phyloP scores from a whole-genome alignment of 2,329 filamentous ascomycete genomes.

The Apiospora arundinis region DNA sequence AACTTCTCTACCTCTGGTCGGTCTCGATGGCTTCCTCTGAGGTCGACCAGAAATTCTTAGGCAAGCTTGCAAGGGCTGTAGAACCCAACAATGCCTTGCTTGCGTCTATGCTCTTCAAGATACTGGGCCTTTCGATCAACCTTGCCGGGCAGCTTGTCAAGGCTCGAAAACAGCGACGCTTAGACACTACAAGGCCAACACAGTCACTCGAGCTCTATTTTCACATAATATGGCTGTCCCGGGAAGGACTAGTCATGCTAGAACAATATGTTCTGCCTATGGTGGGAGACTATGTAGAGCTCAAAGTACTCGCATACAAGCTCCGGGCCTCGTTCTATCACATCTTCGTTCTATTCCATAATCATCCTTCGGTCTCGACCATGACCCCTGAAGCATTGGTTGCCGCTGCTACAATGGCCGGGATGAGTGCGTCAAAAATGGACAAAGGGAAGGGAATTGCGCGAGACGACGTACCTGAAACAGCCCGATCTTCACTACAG shows the following conservation, averaged over 20 bases:
- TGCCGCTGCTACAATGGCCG: conserved; percentile 34
- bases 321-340: conserved; percentile 94
- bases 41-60: conserved; percentile 96
- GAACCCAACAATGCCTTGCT: conserved; percentile 79
- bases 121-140: conserved; percentile 88
- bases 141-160: conserved; percentile 83
- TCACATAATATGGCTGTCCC: conserved; percentile 94
- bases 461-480: conserved; percentile 48
- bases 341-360: conserved; percentile 96
- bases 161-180: conserved; percentile 80
- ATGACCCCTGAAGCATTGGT: conserved; percentile 56
- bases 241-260: conserved; percentile 87
- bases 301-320: conserved; percentile 90
- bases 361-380: conserved; percentile 77
- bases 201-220: conserved; percentile 81
- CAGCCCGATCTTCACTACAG: conserved; percentile 52
- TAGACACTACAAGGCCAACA: conserved; percentile 80
- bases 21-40: conserved; percentile 87
- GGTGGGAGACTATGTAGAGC: conserved; percentile 78
- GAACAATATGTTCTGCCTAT: conserved; percentile 88
- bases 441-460: conserved; percentile 59
- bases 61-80: conserved; percentile 82
- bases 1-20: neutral
- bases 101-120: conserved; percentile 84
- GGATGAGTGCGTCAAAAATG: conserved; percentile 42